Conservation (phyloP, 2,329 filamentous ascomycete species). For the Apiospora marii region DNA sequence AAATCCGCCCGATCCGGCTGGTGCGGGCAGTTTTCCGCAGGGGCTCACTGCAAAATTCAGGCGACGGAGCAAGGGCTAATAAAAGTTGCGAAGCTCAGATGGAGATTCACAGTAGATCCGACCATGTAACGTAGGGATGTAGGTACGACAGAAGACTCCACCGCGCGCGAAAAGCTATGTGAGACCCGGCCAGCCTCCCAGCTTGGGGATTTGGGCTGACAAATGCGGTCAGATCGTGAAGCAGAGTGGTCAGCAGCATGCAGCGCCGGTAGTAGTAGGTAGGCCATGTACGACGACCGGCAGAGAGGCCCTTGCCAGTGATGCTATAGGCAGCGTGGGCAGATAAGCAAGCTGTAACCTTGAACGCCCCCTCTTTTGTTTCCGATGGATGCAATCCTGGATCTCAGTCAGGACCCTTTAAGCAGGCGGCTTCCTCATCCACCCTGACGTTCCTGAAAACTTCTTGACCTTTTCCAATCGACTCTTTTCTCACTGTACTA, state of each 20-base stretch:
- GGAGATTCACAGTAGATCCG: background rate
- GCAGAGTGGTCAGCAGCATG: background rate
- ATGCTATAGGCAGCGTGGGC: background rate
- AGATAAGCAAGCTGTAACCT: background rate
- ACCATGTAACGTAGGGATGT: conserved; percentile 18
- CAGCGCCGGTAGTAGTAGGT: background rate
- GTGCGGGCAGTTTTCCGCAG: background rate
- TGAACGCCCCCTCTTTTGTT: conserved; percentile 10
- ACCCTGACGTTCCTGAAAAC: conserved; percentile 24
- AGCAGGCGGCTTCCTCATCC: conserved; percentile 19
- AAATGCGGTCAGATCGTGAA: background rate
- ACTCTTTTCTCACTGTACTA: background rate
- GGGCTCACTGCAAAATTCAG: background rate
- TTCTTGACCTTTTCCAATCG: background rate
- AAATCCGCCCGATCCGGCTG: background rate
- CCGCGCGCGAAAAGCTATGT: background rate
- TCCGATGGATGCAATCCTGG: conserved; percentile 21
- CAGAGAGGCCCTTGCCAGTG: background rate
- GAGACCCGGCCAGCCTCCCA: background rate
- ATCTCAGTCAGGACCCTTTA: background rate
- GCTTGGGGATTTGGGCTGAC: background rate
- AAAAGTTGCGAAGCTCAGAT: background rate
- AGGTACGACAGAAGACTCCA: background rate
- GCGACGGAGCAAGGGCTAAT: background rate
- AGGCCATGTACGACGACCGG: background rate